Percentiles rank a stretch among this genome's conserved stretches.
These are phyloP conservation scores for Erucastrum elatum DNA, from an alignment of 345 rosid species.

Conservation along the genomic window DNA sequence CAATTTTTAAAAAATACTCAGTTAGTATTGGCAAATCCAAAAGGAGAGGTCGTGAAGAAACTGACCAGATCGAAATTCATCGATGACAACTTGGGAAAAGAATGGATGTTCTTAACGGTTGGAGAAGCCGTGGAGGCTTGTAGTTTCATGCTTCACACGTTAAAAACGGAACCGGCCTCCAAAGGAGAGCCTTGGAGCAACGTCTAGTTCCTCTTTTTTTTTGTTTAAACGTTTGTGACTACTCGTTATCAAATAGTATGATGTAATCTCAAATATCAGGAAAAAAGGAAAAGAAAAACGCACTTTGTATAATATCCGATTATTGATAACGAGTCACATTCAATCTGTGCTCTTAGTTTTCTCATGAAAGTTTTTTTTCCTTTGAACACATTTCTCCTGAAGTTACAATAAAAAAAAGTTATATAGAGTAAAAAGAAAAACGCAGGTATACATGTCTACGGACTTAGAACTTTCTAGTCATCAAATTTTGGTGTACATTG, in stretches of 20 bases:
- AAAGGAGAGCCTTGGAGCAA: conserved; percentile 45
- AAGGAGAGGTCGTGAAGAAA: conserved; percentile 44
- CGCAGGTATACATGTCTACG: not conserved
- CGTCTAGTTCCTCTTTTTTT: conserved; percentile 10
- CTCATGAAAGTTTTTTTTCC: too few species aligned
- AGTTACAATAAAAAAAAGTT: not conserved
- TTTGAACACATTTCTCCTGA: too few species aligned
- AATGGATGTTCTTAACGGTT: conserved; percentile 78
- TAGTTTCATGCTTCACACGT: conserved; percentile 66
- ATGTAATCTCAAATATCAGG: conserved; percentile 6
- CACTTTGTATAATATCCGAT: conserved; percentile 10
- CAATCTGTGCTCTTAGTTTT: too few species aligned
- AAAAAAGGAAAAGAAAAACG: not conserved
- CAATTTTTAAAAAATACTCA: not conserved
- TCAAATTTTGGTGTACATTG: not conserved
- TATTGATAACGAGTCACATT: not conserved
- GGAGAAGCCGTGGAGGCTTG: conserved; percentile 92
- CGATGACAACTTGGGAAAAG: conserved; percentile 52
- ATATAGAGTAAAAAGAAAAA: not conserved
- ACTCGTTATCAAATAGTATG: conserved; percentile 9
- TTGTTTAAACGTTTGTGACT: not conserved
- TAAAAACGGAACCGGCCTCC: conserved; percentile 36
- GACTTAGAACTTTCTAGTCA: not conserved
- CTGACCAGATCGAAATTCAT: conserved; percentile 36
- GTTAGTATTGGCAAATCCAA: conserved; percentile 43